phyloP scores from a whole-genome alignment of 306 rosid genomes.

The Hylodesmum podocarpum region DNA sequence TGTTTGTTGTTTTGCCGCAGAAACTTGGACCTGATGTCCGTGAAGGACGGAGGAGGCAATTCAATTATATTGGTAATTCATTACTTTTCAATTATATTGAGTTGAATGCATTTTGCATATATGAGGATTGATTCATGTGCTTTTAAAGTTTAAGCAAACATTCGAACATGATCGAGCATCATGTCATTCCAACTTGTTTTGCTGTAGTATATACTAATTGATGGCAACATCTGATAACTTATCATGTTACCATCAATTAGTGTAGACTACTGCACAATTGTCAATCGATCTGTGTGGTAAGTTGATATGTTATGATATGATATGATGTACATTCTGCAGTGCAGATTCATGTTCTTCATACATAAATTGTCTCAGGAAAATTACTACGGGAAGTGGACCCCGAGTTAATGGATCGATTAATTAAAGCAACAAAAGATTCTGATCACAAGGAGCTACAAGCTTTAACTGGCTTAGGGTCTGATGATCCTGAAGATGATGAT shows the following conservation, averaged over 20 bases:
- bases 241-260: background rate
- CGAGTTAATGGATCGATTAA: constrained; percentile 77
- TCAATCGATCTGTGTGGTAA: background rate
- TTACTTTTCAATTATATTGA: background rate
- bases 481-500: constrained; percentile 43
- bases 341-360: constrained; percentile 32
- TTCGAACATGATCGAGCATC: background rate
- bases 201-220: background rate
- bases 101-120: background rate
- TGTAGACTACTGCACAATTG: background rate
- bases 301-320: constrained; percentile 17
- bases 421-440: constrained; percentile 71
- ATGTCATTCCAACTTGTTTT: constrained; percentile 4
- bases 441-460: constrained; percentile 62
- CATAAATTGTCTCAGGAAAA: constrained; percentile 54
- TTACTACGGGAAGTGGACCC: constrained; percentile 71
- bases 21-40: constrained; percentile 81
- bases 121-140: background rate
- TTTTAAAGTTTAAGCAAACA: too few relatives aligned
- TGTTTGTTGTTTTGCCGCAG: constrained; percentile 73
- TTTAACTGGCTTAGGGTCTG: constrained; percentile 44
- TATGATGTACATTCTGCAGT: constrained; percentile 7
- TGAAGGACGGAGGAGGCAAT: constrained; percentile 92
- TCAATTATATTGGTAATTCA: constrained; percentile 76
- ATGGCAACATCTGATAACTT: background rate